Evolutionary conservation across 768 basidiomycete genomes (phyloP).

Genomic region (Leucocoprinus birnbaumii): DNA sequence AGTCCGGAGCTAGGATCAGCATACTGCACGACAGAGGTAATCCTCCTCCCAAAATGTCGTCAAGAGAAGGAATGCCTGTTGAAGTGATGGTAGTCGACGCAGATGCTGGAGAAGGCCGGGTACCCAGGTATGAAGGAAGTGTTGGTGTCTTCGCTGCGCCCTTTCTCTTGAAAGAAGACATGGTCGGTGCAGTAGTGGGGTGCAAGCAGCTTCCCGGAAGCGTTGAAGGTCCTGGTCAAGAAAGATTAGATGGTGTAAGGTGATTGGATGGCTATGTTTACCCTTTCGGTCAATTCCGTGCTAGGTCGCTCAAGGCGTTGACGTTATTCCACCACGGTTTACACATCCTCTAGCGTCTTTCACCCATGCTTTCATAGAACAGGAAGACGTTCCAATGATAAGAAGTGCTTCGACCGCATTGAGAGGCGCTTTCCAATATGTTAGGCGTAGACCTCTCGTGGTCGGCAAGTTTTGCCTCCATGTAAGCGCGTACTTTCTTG

Average conservation of each 20-base stretch:
- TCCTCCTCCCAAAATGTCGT: slow-evolving; percentile 93
- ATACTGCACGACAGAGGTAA: slow-evolving; percentile 78
- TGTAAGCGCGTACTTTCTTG: not conserved
- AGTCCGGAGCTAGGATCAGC: slow-evolving; percentile 78
- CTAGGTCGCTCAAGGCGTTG: too few species aligned
- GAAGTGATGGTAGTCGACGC: slow-evolving; percentile 61
- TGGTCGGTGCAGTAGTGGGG: slow-evolving; percentile 19
- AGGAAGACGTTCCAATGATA: not conserved
- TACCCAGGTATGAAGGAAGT: slow-evolving; percentile 41
- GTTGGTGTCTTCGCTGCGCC: slow-evolving; percentile 38
- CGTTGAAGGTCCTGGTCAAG: not conserved
- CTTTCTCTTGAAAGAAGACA: slow-evolving; percentile 85
- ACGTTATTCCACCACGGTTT: too few species aligned
- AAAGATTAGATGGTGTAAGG: not conserved
- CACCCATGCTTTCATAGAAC: not conserved
- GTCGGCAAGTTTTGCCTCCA: slow-evolving; percentile 6
- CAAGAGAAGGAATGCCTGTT: slow-evolving; percentile 89
- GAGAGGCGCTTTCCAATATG: not conserved
- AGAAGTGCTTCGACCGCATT: not conserved
- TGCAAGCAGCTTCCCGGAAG: not conserved
- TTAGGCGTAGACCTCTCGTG: not conserved
- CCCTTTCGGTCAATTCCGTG: not conserved
- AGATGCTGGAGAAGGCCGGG: slow-evolving; percentile 56
- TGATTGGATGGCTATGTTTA: not conserved
- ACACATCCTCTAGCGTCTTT: not conserved